Conservation (phyloP, 1,284 basidiomycete genomes). For the Austropuccinia psidii region DNA sequence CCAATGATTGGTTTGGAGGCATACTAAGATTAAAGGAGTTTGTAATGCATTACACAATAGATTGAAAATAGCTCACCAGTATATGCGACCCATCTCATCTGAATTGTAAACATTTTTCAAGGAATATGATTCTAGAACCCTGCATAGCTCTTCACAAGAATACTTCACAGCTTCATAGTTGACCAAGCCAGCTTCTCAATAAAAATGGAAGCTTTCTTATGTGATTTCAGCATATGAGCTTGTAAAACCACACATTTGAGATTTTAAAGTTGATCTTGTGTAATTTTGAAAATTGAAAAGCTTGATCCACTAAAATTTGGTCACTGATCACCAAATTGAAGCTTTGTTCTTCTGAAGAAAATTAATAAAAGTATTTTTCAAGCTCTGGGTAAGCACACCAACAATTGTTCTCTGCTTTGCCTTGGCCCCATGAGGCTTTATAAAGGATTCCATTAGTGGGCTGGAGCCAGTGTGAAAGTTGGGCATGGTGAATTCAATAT, state of each 20-base stretch:
- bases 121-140: no score
- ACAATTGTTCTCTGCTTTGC: no score
- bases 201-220: slow-evolving; percentile 45
- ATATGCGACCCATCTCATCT: no score
- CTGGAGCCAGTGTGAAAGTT: no score
- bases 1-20: slow-evolving; percentile 37
- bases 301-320: slow-evolving; percentile 44
- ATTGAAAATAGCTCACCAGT: no score
- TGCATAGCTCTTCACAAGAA: slow-evolving; percentile 39
- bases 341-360: slow-evolving; percentile 46
- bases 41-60: slow-evolving; percentile 43
- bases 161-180: slow-evolving; percentile 43
- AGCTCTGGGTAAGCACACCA: slow-evolving; percentile 47
- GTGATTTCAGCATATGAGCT: slow-evolving; percentile 36
- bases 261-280: slow-evolving; percentile 44
- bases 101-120: no score
- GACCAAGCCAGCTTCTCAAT: slow-evolving; percentile 50
- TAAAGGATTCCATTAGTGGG: no score
- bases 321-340: slow-evolving; percentile 43
- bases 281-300: slow-evolving; percentile 38
- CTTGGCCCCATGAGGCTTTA: no score
- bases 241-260: slow-evolving; percentile 46
- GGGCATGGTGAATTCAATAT: no score
- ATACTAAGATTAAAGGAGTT: slow-evolving; percentile 3
- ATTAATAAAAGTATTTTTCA: slow-evolving; percentile 45